Base-by-base conservation (phyloP, 164 flowering plant genomes). In the Akebia trifoliata region DNA sequence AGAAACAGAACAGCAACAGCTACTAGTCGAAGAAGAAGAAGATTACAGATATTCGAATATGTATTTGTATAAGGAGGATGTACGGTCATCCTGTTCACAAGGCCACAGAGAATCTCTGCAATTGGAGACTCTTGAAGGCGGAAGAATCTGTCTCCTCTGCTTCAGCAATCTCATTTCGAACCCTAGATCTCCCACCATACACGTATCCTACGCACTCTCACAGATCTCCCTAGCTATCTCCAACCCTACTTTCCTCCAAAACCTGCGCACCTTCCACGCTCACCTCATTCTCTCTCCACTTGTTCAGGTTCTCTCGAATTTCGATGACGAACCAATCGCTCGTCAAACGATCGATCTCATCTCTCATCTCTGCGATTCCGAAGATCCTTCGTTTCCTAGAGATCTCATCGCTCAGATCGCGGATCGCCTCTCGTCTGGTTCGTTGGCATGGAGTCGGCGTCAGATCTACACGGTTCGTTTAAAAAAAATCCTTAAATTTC, bases 191-290 rank as follows among this genome's bases (percentile, higher is more conserved):
- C 90, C 81, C n/a, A 69, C 95, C 8, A 34, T 87, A 43, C 97
- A 87, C 62, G 76, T 86, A 50, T 83, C 90, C 65, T 86, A 86
- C 77, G 97, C 97, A 6, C 83, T 93, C 56, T 84, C 94, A 0
- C 97, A 87, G 78, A 83, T 93, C 70, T 83, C 83, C 20, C 74
- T 24, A 7, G 90, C 96, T 32, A 58, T 87, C 64, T 69, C 81
- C 11, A 70, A 81, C 14, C 86, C 85, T 40, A 61, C 49, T 1
- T 86, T 85, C 60, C 76, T 78, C 63, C 64, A 50, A 4, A 47
- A 63, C 26, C 71, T 82, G 15, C 76, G 71, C 60, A 46, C 78
- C n/a, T 77, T 71, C 61, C 97, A 86, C 56, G 50, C 80, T 22
- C 90, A 81, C 71, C 65, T 91, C 56, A 78, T 91, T 63, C 50